A percentile compares a stretch with the other conserved stretches of the same genome.
phyloP scores from a whole-genome alignment of 768 basidiomycete species.

The Lactarius tabidus region DNA sequence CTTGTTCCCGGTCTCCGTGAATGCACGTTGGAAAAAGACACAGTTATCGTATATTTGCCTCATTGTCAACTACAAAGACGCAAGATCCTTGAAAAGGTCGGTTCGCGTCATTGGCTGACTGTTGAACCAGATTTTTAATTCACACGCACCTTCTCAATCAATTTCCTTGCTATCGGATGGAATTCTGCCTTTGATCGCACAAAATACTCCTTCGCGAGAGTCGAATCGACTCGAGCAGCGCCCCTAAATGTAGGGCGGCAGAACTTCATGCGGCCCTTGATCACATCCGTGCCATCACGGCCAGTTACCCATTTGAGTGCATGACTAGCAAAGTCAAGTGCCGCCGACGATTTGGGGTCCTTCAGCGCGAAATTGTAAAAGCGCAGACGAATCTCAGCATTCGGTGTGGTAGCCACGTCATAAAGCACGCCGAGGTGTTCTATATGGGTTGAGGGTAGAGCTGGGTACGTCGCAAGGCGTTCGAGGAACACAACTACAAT shows the following conservation, averaged over 20 bases:
- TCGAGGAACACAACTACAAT: conserved; percentile 77
- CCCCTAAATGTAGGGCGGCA: conserved; percentile 65
- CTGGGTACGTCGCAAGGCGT: conserved; percentile 56
- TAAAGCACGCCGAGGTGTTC: conserved; percentile 53
- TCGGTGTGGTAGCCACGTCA: conserved; percentile 51
- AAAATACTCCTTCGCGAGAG: conserved; percentile 52
- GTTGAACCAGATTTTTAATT: neutral
- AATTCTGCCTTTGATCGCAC: conserved; percentile 47
- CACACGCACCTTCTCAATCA: conserved; percentile 68
- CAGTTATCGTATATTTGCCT: neutral
- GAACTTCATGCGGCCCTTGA: conserved; percentile 85
- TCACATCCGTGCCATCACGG: conserved; percentile 47
- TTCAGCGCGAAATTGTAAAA: conserved; percentile 71
- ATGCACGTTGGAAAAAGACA: neutral
- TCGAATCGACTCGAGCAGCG: conserved; percentile 48
- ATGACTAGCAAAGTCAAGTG: conserved; percentile 45
- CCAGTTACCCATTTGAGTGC: conserved; percentile 71
- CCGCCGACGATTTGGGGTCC: conserved; percentile 45
- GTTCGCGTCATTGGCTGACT: neutral
- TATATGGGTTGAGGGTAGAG: conserved; percentile 60
- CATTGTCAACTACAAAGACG: neutral
- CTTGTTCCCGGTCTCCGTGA: neutral
- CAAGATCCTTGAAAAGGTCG: conserved; percentile 30
- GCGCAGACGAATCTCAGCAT: conserved; percentile 73
- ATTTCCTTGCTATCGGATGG: conserved; percentile 71